phyloP scores from a whole-genome alignment of 108 stramenopile species.

The Cyclotella kingstonii region DNA sequence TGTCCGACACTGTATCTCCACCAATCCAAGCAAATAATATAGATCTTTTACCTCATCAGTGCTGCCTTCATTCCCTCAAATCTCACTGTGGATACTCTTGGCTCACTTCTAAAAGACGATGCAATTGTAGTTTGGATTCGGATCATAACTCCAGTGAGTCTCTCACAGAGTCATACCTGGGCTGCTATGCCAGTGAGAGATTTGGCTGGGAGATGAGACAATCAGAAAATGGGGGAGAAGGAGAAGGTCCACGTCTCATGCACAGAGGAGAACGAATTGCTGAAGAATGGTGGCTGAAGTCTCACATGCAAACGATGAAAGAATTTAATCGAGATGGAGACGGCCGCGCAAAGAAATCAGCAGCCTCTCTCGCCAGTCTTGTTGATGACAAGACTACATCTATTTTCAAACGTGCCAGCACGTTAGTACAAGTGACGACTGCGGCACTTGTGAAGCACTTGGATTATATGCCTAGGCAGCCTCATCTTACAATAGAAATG shows the following conservation, averaged over 20 bases:
- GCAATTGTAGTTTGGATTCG: conserved; percentile 10
- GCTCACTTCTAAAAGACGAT: conserved; percentile 13
- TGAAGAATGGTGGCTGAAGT: conserved; percentile 23
- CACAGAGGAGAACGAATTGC: conserved; percentile 9
- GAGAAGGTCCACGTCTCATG: too few relatives aligned
- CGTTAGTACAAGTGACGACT: not conserved
- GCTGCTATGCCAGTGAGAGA: not conserved
- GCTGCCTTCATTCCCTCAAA: conserved; percentile 8
- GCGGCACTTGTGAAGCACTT: conserved; percentile 1
- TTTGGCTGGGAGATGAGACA: not conserved
- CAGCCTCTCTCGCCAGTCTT: not conserved
- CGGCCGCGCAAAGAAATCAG: not conserved
- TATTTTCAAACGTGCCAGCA: not conserved
- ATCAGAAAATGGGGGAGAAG: too few relatives aligned
- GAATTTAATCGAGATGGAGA: not conserved
- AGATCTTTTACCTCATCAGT: conserved; percentile 10
- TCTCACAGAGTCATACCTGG: conserved; percentile 11
- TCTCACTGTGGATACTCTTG: conserved; percentile 21
- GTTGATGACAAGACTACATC: too few relatives aligned
- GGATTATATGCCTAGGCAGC: conserved; percentile 40
- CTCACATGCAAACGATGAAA: not conserved
- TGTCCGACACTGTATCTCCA: too few relatives aligned
- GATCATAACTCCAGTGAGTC: conserved; percentile 7
- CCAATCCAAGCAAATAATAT: too few relatives aligned
- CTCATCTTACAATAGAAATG: conserved; percentile 71